These are phyloP conservation scores for Phaeophleospora eucalypticola DNA, from an alignment of 2,329 filamentous ascomycete genomes.

Conservation along the genomic window DNA sequence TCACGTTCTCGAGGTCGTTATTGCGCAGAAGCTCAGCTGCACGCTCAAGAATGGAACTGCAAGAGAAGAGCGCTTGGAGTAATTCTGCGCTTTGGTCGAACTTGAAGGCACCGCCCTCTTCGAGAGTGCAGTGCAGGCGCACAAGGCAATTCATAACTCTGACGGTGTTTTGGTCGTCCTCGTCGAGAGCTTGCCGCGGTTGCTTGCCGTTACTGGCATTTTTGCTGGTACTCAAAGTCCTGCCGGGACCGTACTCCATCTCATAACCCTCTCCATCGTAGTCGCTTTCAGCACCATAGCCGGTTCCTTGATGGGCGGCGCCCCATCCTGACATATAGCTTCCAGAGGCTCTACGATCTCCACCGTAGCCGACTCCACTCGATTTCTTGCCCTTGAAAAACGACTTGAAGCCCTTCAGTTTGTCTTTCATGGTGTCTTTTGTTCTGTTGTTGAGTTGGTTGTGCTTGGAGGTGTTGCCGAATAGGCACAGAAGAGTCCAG, in stretches of 20 bases:
- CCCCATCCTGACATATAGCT: too few relatives aligned
- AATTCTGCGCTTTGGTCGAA: conserved; percentile 25
- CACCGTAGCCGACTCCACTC: neutral
- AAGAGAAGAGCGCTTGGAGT: conserved; percentile 33
- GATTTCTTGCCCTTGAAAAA: neutral
- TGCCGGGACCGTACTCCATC: too few relatives aligned
- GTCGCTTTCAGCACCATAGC: too few relatives aligned
- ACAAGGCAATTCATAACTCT: conserved; percentile 13
- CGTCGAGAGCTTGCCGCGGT: conserved; percentile 2
- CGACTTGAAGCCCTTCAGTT: neutral
- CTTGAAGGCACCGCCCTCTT: conserved; percentile 28
- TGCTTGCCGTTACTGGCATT: neutral
- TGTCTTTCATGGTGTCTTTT: neutral
- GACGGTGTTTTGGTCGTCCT: conserved; percentile 20
- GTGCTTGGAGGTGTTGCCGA: neutral
- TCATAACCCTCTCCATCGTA: neutral
- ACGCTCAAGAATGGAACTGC: conserved; percentile 37
- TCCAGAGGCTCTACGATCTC: too few relatives aligned
- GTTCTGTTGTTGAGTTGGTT: neutral
- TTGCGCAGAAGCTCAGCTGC: conserved; percentile 39
- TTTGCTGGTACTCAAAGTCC: neutral
- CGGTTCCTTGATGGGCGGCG: neutral
- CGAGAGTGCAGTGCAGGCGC: conserved; percentile 25
- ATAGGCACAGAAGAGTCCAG: too few relatives aligned
- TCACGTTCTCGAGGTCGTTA: conserved; percentile 39